Evolutionary conservation across 768 basidiomycete genomes (phyloP).

Genomic region (Stropharia rugosoannulata): DNA sequence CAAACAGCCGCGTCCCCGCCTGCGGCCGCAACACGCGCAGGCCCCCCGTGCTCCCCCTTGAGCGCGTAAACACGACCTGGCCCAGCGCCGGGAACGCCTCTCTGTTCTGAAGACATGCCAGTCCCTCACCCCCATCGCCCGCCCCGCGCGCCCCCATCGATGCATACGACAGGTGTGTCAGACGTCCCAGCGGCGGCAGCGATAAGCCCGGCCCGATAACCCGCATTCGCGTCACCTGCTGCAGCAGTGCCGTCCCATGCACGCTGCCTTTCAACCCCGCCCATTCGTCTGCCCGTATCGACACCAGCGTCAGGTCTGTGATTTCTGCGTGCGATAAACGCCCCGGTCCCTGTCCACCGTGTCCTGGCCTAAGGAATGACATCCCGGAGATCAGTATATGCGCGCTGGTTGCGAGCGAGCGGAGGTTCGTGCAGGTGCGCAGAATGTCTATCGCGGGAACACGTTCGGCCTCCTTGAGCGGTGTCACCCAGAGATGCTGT

Average conservation of each 20-base stretch:
- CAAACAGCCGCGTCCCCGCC: conserved; percentile 21
- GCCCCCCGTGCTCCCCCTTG: conserved; percentile 20
- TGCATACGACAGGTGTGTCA: conserved; percentile 32
- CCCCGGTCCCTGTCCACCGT: conserved; percentile 7
- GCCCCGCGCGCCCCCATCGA: conserved; percentile 12
- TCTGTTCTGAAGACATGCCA: conserved; percentile 20
- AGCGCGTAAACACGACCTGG: conserved; percentile 29
- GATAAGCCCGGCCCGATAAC: conserved; percentile 30
- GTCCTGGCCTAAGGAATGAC: conserved; percentile 15
- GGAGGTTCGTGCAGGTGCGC: conserved; percentile 28
- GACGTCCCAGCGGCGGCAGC: conserved; percentile 17
- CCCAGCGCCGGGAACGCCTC: conserved; percentile 25
- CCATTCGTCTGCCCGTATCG: conserved; percentile 23
- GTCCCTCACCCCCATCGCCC: conserved; percentile 7
- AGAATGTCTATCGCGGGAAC: conserved; percentile 23
- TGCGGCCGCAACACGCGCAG: conserved; percentile 20
- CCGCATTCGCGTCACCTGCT: conserved; percentile 31
- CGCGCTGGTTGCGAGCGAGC: conserved; percentile 29
- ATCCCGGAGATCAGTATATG: conserved; percentile 24
- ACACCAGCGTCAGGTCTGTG: conserved; percentile 30
- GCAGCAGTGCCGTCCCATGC: conserved; percentile 26
- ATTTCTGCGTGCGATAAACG: conserved; percentile 22
- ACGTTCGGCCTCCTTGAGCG: conserved; percentile 23
- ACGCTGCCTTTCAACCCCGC: conserved; percentile 18
- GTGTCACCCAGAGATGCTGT: conserved; percentile 33